phyloP scores from a whole-genome alignment of 768 basidiomycete species.

The Macrolepiota fuliginosa region DNA sequence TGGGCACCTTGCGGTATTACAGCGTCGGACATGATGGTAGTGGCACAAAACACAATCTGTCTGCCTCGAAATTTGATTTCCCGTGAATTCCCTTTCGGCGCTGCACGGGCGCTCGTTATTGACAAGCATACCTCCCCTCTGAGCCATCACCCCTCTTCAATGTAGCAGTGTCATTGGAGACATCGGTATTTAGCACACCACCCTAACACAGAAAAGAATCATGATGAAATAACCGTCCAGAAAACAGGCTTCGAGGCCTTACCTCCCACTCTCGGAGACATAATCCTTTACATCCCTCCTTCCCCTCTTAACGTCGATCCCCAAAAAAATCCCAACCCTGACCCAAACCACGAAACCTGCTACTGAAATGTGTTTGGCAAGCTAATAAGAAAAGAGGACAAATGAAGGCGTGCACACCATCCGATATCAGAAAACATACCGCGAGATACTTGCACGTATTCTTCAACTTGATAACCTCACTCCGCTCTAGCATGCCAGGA shows the following conservation, averaged over 20 bases:
- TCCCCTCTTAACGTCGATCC: slow-evolving; percentile 71
- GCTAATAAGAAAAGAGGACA: neutral
- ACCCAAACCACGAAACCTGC: slow-evolving; percentile 85
- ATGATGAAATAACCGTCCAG: neutral
- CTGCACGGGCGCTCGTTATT: too few relatives aligned
- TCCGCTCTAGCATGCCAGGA: slow-evolving; percentile 83
- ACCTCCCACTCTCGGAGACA: neutral
- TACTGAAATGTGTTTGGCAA: neutral
- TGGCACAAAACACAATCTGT: too few relatives aligned
- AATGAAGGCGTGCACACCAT: slow-evolving; percentile 51
- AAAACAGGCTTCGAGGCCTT: neutral
- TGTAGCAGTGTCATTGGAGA: too few relatives aligned
- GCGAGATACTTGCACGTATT: slow-evolving; percentile 89
- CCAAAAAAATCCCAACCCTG: slow-evolving; percentile 71
- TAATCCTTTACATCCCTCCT: slow-evolving; percentile 47
- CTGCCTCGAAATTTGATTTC: too few relatives aligned
- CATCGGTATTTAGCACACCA: neutral
- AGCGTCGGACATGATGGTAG: too few relatives aligned
- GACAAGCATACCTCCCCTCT: too few relatives aligned
- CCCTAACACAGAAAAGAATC: neutral
- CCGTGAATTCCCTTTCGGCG: too few relatives aligned
- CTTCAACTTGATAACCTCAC: slow-evolving; percentile 67
- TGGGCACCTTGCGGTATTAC: too few relatives aligned
- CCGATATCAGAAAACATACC: slow-evolving; percentile 93
- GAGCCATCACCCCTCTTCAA: too few relatives aligned